These are phyloP conservation scores for Arthroderma sp. DNA, from an alignment of 2,329 filamentous ascomycete genomes.

Conservation along the genomic window DNA sequence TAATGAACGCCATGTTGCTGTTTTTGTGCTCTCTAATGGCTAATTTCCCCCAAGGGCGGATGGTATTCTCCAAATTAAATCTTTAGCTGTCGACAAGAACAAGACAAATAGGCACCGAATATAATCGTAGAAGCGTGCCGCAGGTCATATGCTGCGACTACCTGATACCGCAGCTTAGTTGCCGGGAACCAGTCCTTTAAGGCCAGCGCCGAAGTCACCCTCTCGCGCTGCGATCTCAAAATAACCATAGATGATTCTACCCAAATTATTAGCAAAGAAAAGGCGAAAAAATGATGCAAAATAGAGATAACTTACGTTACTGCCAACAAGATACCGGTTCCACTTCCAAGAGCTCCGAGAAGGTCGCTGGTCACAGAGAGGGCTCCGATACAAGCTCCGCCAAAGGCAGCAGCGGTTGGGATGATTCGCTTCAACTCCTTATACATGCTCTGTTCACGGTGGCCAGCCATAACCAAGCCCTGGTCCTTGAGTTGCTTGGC, in stretches of 20 bases:
- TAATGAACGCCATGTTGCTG: too few species aligned
- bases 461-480: constrained; percentile 97
- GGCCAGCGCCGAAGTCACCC: constrained; percentile 69
- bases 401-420: constrained; percentile 92
- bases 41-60: too few species aligned
- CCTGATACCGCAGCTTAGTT: constrained; percentile 20
- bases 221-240: constrained; percentile 99
- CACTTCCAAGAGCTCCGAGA: constrained; percentile 86
- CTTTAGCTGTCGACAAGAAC: too few species aligned
- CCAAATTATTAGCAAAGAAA: constrained; percentile 19
- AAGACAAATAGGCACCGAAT: too few species aligned
- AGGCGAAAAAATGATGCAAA: neutral
- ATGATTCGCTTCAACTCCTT: constrained; percentile 99
- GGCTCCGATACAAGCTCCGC: constrained; percentile 96
- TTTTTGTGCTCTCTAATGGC: too few species aligned
- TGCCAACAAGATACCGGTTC: constrained; percentile 93
- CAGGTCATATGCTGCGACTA: too few species aligned
- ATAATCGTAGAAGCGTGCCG: too few species aligned
- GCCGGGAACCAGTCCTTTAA: constrained; percentile 50
- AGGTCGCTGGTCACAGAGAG: constrained; percentile 92
- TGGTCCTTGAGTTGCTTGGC: constrained; percentile 99
- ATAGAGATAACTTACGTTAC: constrained; percentile 64
- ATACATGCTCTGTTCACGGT: constrained; percentile 99
- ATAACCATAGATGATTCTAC: constrained; percentile 95
- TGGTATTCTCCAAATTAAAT: too few species aligned